Conservation (phyloP, 495 filamentous ascomycete genomes). For the Choiromyces venosus region DNA sequence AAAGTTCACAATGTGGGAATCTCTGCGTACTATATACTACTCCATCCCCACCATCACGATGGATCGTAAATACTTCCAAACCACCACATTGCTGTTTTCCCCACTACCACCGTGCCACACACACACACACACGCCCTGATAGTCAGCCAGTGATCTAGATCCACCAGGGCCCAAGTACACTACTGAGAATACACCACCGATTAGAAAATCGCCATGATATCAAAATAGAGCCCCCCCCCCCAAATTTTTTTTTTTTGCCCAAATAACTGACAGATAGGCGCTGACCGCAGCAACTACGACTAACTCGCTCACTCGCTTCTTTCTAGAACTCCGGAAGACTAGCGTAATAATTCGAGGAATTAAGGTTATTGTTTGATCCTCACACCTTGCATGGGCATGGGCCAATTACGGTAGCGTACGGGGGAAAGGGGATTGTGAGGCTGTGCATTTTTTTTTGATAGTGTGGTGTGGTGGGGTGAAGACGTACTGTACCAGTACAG, state of each 20-base stretch:
- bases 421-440: background rate
- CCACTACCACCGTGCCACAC: background rate
- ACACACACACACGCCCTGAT: background rate
- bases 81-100: background rate
- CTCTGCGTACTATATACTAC: background rate
- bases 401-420: background rate
- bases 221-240: background rate
- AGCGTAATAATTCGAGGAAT: background rate
- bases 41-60: background rate
- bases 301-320: too few species aligned
- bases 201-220: background rate
- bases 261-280: background rate
- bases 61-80: background rate
- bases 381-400: background rate
- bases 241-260: too few species aligned
- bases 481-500: too few species aligned
- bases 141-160: background rate
- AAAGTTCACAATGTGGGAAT: background rate
- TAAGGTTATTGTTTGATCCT: background rate
- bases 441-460: background rate
- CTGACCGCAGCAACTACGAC: background rate
- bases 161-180: background rate
- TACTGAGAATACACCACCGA: background rate
- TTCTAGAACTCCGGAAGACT: too few species aligned
- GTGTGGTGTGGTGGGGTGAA: background rate